Evolutionary conservation across 169 alveolate species (phyloP), one percentile per base, ranked within the genome.

Genomic region (Plasmodium vinckei): DNA sequence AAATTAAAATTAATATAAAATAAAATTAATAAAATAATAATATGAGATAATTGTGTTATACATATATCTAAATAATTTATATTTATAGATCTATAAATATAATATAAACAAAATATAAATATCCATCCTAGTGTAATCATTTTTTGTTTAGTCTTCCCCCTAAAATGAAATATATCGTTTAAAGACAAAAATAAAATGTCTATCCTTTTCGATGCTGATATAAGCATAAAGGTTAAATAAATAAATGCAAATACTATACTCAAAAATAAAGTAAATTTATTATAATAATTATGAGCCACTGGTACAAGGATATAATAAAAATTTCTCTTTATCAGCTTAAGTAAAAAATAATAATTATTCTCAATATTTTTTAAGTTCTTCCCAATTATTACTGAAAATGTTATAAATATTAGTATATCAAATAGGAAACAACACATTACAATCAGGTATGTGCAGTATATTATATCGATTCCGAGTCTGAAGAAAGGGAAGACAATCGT

Each of bases 1-100:
- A 77, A 77, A 21, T 77, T 77, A 77, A 77, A 77, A 42, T 77
- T 77, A 23, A 77, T 64, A 42, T 64, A 77, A 21, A 77, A 64
- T 15, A 77, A 15, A 63, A 77, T 77, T 21, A 77, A 46, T 3
- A 77, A 69, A 0, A 69, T 77, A 46, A 77, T 27, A 49, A 77
- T 47, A 47, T 57, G 61, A n/a, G 73, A 77, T 57, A 77, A 23
- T 15, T 77, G 57, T 47, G 73, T 49, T 21, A 49, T 9, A 5
- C 63, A 64, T 2, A 64, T 67, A 23, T 63, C 73, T 12, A 63
- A 53, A 39, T 39, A 64, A 2, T 67, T 65, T 9, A 47, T 77
- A 46, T 77, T 75, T 7, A 63, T n/a, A 56, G 56, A 44, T 51
- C 59, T 77, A 57, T 77, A 77, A 15, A 49, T 17, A 9, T 63